Base-by-base conservation (phyloP, 2,329 filamentous ascomycete species). In the Xylariomycetidae sp. region DNA sequence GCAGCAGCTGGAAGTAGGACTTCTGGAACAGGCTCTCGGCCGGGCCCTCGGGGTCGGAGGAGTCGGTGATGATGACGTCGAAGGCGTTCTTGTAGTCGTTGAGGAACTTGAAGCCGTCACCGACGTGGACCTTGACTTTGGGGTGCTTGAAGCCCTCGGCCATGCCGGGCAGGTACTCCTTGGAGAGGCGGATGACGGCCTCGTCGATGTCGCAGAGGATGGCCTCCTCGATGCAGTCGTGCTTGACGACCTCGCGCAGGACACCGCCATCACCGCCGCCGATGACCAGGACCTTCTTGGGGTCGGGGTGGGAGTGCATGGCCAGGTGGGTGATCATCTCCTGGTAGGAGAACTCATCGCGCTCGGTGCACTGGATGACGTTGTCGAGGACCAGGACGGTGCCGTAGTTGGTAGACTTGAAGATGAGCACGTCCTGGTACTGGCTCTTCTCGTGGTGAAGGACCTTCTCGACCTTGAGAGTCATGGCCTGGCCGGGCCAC, bases 261-360 rank as follows among this genome's bases (percentile, higher is more conserved):
- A 98, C 92, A 67, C 92, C 92, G 40, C 92, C 92, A 60, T 98
- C 92, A 60, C 92, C 92, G 55, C 92, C 92, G 47, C 92, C 92
- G 57, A 98, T 96, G 63, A 98, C 92, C 38, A 98, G 81, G 34
- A 98, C 92, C 68, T 89, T 93, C 79, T 96, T 92, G 59, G 92
- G 92, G 74, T 94, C 81, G 51, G 92, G 92, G 78, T 98, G 92
- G 34, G 90, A 87, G 78, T 94, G 92, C 83, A 98, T 87, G 67
- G 88, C 92, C 50, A 98, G 76, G 69, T 98, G 88, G 52, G 90
- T 89, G 67, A 98, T 98, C 92, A 98, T 98, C 78, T 98, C 92
- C 75, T 98, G 92, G 79, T 95, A 95, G 54, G 89, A 87, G 75
- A 96, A 98, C 73, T 98, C 92, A 60, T 98, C 88, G 48, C 90